A percentile compares a stretch with the other conserved stretches of the same genome.
phyloP scores from a whole-genome alignment of 1,284 basidiomycete genomes.

The Puccinia coronata region DNA sequence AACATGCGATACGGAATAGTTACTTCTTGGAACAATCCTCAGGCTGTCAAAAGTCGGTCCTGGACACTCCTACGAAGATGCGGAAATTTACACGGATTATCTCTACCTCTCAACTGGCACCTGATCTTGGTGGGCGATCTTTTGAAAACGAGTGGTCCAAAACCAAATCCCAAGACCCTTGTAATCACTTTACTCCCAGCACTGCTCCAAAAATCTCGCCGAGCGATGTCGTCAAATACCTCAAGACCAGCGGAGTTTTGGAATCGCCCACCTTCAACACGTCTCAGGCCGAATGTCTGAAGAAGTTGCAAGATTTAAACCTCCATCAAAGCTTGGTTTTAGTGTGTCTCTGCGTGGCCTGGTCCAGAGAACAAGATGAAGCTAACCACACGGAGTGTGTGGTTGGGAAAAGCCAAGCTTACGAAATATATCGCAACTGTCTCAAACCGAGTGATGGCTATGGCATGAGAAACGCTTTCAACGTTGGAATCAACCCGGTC shows the following conservation, averaged over 20 bases:
- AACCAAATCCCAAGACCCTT: background rate
- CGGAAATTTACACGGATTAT: constrained; percentile 41
- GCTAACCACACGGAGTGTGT: background rate
- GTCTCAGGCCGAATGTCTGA: constrained; percentile 32
- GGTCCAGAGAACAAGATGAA: constrained; percentile 43
- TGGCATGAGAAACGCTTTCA: constrained; percentile 5
- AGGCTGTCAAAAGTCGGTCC: constrained; percentile 14
- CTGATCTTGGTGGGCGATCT: constrained; percentile 23
- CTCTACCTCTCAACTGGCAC: constrained; percentile 36
- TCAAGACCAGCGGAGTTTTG: constrained; percentile 34
- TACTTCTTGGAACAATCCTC: background rate
- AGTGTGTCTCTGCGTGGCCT: constrained; percentile 45
- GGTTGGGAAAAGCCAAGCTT: constrained; percentile 24
- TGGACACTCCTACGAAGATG: constrained; percentile 49
- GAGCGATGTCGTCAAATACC: constrained; percentile 40
- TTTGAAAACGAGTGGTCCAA: constrained; percentile 25
- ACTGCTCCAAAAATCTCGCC: constrained; percentile 46
- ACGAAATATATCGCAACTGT: constrained; percentile 36
- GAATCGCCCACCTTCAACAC: constrained; percentile 23
- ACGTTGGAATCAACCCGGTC: constrained; percentile 32
- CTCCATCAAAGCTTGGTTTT: constrained; percentile 46
- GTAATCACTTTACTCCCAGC: constrained; percentile 35
- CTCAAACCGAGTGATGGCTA: constrained; percentile 16
- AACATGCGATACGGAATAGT: constrained; percentile 15
- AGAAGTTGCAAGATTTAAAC: constrained; percentile 40